Evolutionary conservation across 768 basidiomycete species (phyloP), one percentile per base, ranked within the genome.

Genomic region (Boletus speciosus): DNA sequence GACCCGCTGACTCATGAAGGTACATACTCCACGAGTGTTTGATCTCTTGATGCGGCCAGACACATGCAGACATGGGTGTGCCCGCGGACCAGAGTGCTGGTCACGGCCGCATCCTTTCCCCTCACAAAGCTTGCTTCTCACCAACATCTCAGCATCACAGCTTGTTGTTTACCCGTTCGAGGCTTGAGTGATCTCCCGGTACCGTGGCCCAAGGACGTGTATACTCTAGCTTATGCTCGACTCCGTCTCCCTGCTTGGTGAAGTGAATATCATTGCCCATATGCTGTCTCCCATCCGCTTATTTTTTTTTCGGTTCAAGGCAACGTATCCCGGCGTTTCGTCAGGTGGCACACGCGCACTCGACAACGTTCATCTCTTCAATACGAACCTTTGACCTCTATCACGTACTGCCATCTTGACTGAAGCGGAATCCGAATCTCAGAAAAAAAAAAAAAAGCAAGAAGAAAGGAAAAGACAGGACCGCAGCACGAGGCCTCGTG

Each of bases 21-120:
- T 55, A 19, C 19, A 19, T 19, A 25, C 47, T 54, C 21, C 11
- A 37, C 38, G 38, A 52, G 8, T 8, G 51, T 56, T 38, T 59
- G 47, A 40, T 57, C 37, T 52, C 9, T 40, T 55, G 54, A 58
- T 43, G 25, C 19, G 25, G 25, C 43, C 54, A 39, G 37, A 47
- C 39, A 41, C 55, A 43, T 16, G 52, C 39, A 40, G 37, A 10
- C 57, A 49, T 60, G 61, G 60, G 36, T 49, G 66, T 49, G 51
- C 43, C 65, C 65, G 59, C 41, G 43, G 44, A 36, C 41, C 29
- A 16, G 12, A 7, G 21, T 5, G 16, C 31, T 49, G 52, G 50
- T 38, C 31, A 29, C 50, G 35, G 49, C 51, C 49, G 31, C 8
- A 32, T 45, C 39, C 42, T 47, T 47, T 29, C 40, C 35, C 47